Evolutionary conservation across 352 stramenopile genomes (phyloP), one percentile per base, ranked within the genome.

Genomic region (Phytophthora pisi): DNA sequence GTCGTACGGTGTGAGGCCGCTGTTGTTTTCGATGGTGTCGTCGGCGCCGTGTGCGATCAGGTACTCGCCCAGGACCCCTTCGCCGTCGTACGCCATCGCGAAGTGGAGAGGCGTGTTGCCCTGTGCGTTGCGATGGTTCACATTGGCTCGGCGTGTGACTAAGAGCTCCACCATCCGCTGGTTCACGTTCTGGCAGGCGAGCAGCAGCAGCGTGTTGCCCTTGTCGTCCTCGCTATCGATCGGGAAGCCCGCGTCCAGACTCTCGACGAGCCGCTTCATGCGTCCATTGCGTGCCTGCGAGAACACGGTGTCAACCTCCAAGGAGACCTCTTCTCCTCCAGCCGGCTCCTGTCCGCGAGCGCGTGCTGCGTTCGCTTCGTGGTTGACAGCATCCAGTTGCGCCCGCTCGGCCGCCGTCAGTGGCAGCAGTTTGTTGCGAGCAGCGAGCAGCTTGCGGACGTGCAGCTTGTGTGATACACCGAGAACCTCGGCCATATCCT

Each of bases 91-190:
- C 4, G 89, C 88, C 87, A 98, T 97, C 5, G 95, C 95, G 64
- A 97, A 98, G 66, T 98, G 95, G 50, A 98, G 75, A 26, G 95
- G 74, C 15, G 95, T 98, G 75, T 98, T 98, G 54, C 95, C 92
- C 45, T 93, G 79, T 0, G 81, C 81, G 73, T 98, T 98, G 51
- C 86, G 78, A 75, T 98, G 89, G 61, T 98, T 98, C 18, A 98
- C 78, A 57, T 95, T 95, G 8, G 91, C 90, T 54, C 88, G 85
- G 49, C 89, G 90, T 1, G 66, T 40, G 4, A 98, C 72, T 7
- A 98, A 73, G 47, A 95, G 81, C 77, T 98, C 93, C 34, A 92
- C 86, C 71, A 98, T 95, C 61, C 88, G 86, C 31, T 87, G 72
- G 69, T 97, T 98, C 26, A 95, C 73, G 70, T 98, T 97, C 63